phyloP scores from a whole-genome alignment of 768 basidiomycete species.

The Amanita polypyramis region DNA sequence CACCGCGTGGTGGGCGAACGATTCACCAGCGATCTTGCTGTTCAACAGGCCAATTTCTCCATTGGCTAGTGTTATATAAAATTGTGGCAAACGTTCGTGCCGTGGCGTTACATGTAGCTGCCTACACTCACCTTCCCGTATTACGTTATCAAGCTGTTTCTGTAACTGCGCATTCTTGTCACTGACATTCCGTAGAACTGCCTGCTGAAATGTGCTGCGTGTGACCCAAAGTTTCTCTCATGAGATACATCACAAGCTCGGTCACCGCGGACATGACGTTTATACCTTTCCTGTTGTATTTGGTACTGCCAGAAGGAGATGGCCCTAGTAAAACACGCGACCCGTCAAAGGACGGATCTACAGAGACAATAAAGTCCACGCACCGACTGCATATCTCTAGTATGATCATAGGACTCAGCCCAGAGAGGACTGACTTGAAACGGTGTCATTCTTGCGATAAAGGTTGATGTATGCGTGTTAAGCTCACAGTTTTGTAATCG shows the following conservation, averaged over 20 bases:
- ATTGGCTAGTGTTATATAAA: slow-evolving; percentile 40
- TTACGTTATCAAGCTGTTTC: slow-evolving; percentile 77
- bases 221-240: slow-evolving; percentile 7
- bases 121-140: slow-evolving; percentile 65
- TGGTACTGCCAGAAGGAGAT: slow-evolving; percentile 92
- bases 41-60: slow-evolving; percentile 63
- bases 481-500: slow-evolving; percentile 77
- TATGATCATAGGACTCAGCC: slow-evolving; percentile 62
- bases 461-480: slow-evolving; percentile 23
- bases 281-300: slow-evolving; percentile 72
- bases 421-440: slow-evolving; percentile 72
- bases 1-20: background rate
- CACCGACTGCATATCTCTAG: slow-evolving; percentile 78
- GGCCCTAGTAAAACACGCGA: slow-evolving; percentile 33
- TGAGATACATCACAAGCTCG: background rate
- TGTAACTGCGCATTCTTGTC: slow-evolving; percentile 77
- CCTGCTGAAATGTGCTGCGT: slow-evolving; percentile 71
- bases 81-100: background rate
- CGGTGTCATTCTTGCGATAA: slow-evolving; percentile 6
- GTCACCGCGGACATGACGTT: slow-evolving; percentile 1
- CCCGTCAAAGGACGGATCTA: background rate
- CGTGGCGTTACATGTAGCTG: background rate
- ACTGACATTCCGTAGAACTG: slow-evolving; percentile 68
- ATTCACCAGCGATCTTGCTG: slow-evolving; percentile 55
- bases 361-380: slow-evolving; percentile 8